Evolutionary conservation across 2,329 filamentous ascomycete species (phyloP).

Genomic region (Nemania bipapillata): DNA sequence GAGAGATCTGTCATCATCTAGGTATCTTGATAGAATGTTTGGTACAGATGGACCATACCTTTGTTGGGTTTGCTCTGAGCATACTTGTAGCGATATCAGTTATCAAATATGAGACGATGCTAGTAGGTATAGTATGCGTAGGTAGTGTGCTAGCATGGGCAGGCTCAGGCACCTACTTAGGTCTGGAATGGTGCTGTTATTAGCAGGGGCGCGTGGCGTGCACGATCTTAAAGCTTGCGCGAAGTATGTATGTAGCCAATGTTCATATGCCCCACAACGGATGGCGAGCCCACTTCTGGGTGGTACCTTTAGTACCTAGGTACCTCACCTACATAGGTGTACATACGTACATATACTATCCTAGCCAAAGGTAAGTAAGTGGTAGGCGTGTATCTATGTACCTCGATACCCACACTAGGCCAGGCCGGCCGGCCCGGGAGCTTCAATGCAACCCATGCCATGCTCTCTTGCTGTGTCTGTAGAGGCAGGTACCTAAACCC

Average conservation of each 20-base stretch:
- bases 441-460: slow-evolving; percentile 16
- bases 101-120: background rate
- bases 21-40: no score
- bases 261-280: slow-evolving; percentile 15
- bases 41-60: background rate
- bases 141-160: background rate
- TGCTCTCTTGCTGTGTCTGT: background rate
- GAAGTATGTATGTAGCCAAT: background rate
- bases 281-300: background rate
- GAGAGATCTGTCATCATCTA: slow-evolving; percentile 8
- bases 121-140: background rate
- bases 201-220: slow-evolving; percentile 21
- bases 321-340: background rate
- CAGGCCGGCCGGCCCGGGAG: slow-evolving; percentile 34
- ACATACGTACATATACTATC: no score
- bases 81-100: background rate
- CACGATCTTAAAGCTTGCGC: background rate
- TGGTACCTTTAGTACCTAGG: background rate
- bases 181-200: slow-evolving; percentile 8
- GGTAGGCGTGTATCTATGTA: background rate
- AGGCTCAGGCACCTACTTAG: background rate
- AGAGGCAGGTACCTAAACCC: slow-evolving; percentile 1
- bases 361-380: background rate
- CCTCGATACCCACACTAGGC: slow-evolving; percentile 25
- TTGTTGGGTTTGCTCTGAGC: background rate